phyloP scores from a whole-genome alignment of 164 flowering plant genomes.

The Liquidambar formosana region DNA sequence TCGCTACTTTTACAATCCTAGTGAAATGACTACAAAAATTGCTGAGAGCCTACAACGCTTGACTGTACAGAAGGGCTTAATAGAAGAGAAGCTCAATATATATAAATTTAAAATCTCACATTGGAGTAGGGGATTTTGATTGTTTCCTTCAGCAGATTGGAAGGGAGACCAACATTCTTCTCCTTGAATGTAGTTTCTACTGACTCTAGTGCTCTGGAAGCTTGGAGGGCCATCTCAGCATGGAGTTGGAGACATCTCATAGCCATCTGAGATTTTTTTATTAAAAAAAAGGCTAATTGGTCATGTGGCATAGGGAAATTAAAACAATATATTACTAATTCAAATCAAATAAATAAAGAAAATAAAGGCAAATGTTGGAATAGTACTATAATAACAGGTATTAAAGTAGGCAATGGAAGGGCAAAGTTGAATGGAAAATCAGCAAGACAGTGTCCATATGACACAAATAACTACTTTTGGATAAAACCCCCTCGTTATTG shows the following conservation, averaged over 20 bases:
- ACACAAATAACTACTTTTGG: too few relatives aligned
- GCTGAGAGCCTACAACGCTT: not conserved
- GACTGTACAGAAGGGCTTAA: not conserved
- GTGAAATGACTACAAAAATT: too few relatives aligned
- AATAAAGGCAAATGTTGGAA: not conserved
- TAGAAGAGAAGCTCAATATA: not conserved
- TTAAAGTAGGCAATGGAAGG: too few relatives aligned
- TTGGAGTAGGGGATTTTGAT: constrained; percentile 49
- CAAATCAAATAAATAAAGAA: not conserved
- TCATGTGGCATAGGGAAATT: not conserved
- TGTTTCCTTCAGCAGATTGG: constrained; percentile 31
- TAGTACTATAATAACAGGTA: too few relatives aligned
- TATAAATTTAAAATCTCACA: constrained; percentile 13
- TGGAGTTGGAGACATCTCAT: constrained; percentile 91
- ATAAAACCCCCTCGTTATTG: too few relatives aligned
- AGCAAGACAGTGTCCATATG: too few relatives aligned
- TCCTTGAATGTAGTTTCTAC: constrained; percentile 28
- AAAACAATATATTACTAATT: not conserved
- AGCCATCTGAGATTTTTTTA: constrained; percentile 79
- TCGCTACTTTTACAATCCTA: too few relatives aligned
- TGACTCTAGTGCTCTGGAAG: constrained; percentile 74
- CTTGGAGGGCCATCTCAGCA: constrained; percentile 94
- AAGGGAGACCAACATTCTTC: constrained; percentile 20
- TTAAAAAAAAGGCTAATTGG: not conserved
- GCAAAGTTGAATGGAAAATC: too few relatives aligned